Percentiles rank a stretch among this genome's conserved stretches.
These are phyloP conservation scores for Myxozyma vanderwaltii DNA, from an alignment of 805 yeast genomes.

Conservation along the genomic window DNA sequence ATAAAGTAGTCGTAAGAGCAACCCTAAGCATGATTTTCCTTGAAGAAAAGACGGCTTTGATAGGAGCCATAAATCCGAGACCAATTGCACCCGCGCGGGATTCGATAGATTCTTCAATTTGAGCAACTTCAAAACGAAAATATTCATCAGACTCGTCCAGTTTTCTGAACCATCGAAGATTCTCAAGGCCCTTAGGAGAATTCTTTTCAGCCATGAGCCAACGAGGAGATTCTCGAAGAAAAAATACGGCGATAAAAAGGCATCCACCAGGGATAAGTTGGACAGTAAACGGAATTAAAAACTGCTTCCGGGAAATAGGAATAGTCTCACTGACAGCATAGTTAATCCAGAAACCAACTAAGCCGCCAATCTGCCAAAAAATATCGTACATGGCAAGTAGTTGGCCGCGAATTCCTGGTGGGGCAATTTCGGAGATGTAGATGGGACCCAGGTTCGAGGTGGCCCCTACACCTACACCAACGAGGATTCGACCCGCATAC, in stretches of 20 bases:
- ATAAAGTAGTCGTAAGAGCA: conserved; percentile 14
- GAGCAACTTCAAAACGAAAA: conserved; percentile 47
- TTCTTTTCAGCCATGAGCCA: conserved; percentile 61
- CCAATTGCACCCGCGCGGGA: conserved; percentile 20
- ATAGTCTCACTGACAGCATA: conserved; percentile 50
- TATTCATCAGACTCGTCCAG: conserved; percentile 49
- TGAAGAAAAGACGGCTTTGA: conserved; percentile 9
- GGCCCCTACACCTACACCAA: conserved; percentile 59
- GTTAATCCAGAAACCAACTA: conserved; percentile 54
- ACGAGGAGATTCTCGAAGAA: conserved; percentile 67
- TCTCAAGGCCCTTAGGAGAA: conserved; percentile 56
- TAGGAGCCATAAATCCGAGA: conserved; percentile 23
- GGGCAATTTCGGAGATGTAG: conserved; percentile 74
- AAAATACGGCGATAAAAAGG: conserved; percentile 53
- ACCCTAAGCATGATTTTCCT: conserved; percentile 6
- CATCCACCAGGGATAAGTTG: conserved; percentile 32
- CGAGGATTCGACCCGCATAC: conserved; percentile 51
- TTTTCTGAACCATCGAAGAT: conserved; percentile 47
- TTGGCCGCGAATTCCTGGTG: conserved; percentile 76
- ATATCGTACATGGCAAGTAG: conserved; percentile 60
- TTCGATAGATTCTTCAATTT: conserved; percentile 24
- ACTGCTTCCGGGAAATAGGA: conserved; percentile 42
- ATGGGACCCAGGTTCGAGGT: conserved; percentile 55
- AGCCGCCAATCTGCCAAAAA: conserved; percentile 54
- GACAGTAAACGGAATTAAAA: conserved; percentile 32